A percentile compares a stretch with the other conserved stretches of the same genome.
These are phyloP conservation scores for Chaetomiaceae sp. DNA, from an alignment of 2,329 filamentous ascomycete genomes.

Conservation along the genomic window DNA sequence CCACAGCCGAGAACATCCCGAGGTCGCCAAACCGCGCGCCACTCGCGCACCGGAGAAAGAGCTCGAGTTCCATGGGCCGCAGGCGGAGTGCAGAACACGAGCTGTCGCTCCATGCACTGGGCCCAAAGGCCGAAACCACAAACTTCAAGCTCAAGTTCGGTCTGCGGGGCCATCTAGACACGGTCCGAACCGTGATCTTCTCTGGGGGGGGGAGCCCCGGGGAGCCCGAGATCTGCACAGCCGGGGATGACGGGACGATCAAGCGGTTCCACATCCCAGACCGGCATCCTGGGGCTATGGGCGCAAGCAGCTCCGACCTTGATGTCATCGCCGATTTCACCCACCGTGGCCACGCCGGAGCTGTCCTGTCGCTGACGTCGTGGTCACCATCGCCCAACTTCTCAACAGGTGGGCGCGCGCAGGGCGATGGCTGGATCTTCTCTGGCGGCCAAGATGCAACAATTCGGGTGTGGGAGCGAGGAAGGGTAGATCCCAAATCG, in stretches of 20 bases:
- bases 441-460: conserved; percentile 93
- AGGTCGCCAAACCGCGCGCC: conserved; percentile 73
- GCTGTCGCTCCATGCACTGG: conserved; percentile 45
- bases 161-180: conserved; percentile 85
- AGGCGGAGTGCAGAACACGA: conserved; percentile 67
- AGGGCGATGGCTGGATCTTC: conserved; percentile 97
- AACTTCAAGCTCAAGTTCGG: conserved; percentile 93
- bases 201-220: conserved; percentile 92
- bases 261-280: conserved; percentile 96
- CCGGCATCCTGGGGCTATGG: conserved; percentile 55
- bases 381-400: conserved; percentile 87
- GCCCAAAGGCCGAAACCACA: conserved; percentile 62
- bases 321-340: conserved; percentile 94
- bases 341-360: conserved; percentile 86
- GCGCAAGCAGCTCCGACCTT: conserved; percentile 61
- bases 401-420: conserved; percentile 78
- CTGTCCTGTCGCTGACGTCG: conserved; percentile 80
- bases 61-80: conserved; percentile 73
- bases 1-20: conserved; percentile 70
- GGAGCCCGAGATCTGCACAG: conserved; percentile 95
- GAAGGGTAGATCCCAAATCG: conserved; percentile 89
- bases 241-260: conserved; percentile 90
- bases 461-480: conserved; percentile 91
- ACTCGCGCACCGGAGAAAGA: conserved; percentile 71
- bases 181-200: conserved; percentile 91